Conservation (phyloP, 2,329 filamentous ascomycete genomes). For the Volutella citrinella region DNA sequence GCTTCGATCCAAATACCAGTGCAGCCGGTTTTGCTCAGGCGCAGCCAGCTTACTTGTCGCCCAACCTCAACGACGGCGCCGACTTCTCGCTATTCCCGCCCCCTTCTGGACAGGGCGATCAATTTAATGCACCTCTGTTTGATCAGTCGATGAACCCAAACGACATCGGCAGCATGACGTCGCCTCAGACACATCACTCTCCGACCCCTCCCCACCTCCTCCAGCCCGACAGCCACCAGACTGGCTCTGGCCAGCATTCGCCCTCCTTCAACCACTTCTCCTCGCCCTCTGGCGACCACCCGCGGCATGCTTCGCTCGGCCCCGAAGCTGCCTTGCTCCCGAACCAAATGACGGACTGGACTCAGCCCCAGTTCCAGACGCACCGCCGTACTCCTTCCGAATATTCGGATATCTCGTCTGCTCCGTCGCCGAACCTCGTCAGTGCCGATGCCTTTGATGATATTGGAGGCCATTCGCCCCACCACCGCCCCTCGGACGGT, state of each 20-base stretch:
- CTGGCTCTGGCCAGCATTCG: constrained; percentile 52
- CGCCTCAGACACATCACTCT: constrained; percentile 53
- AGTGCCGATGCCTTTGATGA: constrained; percentile 78
- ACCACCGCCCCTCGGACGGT: constrained; percentile 71
- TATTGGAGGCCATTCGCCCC: constrained; percentile 72
- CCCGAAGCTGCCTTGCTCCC: constrained; percentile 56
- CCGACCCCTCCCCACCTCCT: constrained; percentile 56
- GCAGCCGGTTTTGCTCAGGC: constrained; percentile 35
- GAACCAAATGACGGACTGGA: constrained; percentile 53
- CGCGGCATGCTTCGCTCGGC: constrained; percentile 54
- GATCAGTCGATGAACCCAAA: constrained; percentile 43
- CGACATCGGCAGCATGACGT: constrained; percentile 53
- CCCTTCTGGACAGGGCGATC: constrained; percentile 49
- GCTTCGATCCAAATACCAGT: constrained; percentile 40
- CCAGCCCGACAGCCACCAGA: constrained; percentile 45
- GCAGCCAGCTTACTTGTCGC: constrained; percentile 45
- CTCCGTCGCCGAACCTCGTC: constrained; percentile 76
- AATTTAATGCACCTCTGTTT: constrained; percentile 62
- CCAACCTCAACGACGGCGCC: constrained; percentile 49
- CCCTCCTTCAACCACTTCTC: constrained; percentile 57
- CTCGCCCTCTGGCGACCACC: constrained; percentile 47
- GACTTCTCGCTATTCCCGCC: constrained; percentile 66
- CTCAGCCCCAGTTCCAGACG: constrained; percentile 64
- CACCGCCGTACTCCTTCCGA: constrained; percentile 88
- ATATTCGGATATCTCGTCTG: constrained; percentile 85